Conservation (phyloP, 805 yeast genomes). For the Debaryomyces tyrocola region DNA sequence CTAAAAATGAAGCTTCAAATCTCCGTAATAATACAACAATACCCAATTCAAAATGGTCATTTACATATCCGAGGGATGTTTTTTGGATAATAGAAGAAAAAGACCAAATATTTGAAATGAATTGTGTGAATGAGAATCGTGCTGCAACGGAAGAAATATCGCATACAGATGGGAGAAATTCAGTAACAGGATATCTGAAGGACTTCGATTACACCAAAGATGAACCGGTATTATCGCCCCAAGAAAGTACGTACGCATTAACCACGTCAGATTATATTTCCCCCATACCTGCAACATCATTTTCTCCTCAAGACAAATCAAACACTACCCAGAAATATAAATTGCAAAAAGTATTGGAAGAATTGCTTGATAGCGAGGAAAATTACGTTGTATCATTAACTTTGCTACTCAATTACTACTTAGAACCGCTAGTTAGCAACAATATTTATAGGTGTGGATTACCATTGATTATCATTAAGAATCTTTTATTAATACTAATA, state of each 20-base stretch:
- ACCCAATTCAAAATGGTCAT: no score
- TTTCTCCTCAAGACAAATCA: slow-evolving; percentile 14
- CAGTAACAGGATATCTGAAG: no score
- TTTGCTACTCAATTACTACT: slow-evolving; percentile 43
- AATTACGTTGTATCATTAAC: slow-evolving; percentile 46
- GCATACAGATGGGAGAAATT: no score
- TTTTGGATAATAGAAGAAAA: no score
- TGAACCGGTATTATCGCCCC: not conserved
- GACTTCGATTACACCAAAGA: no score
- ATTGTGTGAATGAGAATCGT: no score
- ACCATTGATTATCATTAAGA: slow-evolving; percentile 8
- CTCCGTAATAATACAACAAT: no score
- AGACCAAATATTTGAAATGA: no score
- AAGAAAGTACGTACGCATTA: slow-evolving; percentile 3
- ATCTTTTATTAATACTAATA: slow-evolving; percentile 15
- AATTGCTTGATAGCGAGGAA: slow-evolving; percentile 49
- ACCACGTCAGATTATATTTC: slow-evolving; percentile 11
- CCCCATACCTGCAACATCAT: slow-evolving; percentile 19
- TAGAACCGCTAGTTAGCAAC: slow-evolving; percentile 34
- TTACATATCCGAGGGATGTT: no score
- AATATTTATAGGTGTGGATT: slow-evolving; percentile 21
- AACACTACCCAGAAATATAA: not conserved
- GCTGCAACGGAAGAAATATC: no score
- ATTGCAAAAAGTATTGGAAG: slow-evolving; percentile 36
- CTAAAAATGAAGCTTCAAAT: no score